phyloP scores from a whole-genome alignment of 2,329 filamentous ascomycete genomes.

The Cadophora malorum region DNA sequence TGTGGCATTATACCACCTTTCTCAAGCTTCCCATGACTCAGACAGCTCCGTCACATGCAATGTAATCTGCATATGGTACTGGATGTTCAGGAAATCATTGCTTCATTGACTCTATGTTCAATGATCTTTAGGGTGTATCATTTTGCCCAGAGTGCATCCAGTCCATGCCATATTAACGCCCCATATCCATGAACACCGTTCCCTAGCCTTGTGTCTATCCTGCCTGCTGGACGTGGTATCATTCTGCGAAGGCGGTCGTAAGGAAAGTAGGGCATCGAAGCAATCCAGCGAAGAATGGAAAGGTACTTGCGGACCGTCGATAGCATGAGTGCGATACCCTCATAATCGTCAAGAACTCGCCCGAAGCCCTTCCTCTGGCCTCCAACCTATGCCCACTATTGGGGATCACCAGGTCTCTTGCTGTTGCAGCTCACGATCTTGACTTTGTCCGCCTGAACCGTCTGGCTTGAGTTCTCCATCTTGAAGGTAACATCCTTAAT shows the following conservation, averaged over 20 bases:
- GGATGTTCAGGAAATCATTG: slow-evolving; percentile 6
- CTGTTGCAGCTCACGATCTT: slow-evolving; percentile 99
- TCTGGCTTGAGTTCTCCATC: slow-evolving; percentile 76
- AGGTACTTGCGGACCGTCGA: not conserved
- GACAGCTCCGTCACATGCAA: not conserved
- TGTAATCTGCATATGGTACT: not conserved
- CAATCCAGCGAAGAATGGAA: not conserved
- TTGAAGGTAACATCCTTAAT: slow-evolving; percentile 99
- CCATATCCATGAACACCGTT: slow-evolving; percentile 17
- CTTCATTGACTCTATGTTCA: slow-evolving; percentile 1
- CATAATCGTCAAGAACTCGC: not conserved
- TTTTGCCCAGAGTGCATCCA: slow-evolving; percentile 5
- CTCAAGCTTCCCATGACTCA: not conserved
- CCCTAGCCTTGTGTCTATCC: slow-evolving; percentile 19
- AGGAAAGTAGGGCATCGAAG: not conserved
- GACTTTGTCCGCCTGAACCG: slow-evolving; percentile 85
- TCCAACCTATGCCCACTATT: slow-evolving; percentile 36
- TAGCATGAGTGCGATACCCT: not conserved
- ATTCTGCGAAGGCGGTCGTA: slow-evolving; percentile 20
- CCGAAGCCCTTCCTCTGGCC: not conserved
- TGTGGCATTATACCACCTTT: not conserved
- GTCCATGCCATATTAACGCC: slow-evolving; percentile 15
- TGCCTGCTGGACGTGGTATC: slow-evolving; percentile 24
- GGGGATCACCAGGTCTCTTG: slow-evolving; percentile 72
- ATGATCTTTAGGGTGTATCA: not conserved